Evolutionary conservation across 179 eudicot genomes (phyloP).

Genomic region (Carnegiea gigantea): DNA sequence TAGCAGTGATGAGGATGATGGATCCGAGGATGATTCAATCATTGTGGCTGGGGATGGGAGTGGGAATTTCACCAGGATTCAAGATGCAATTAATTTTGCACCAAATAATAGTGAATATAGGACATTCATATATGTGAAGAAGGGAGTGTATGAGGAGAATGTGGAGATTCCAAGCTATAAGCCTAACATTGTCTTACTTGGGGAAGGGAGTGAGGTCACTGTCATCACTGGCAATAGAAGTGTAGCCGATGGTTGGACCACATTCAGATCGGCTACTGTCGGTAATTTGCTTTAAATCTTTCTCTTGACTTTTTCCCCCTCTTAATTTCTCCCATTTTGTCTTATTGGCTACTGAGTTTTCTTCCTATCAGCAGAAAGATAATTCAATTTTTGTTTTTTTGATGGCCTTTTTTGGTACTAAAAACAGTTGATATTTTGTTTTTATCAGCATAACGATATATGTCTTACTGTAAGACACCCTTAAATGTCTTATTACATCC

Average conservation of each 20-base stretch:
- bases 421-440: too few species aligned
- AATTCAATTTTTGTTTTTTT: too few species aligned
- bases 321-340: neutral
- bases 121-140: conserved; percentile 54
- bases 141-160: conserved; percentile 75
- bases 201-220: conserved; percentile 76
- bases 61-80: conserved; percentile 71
- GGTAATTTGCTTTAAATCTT: conserved; percentile 34
- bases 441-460: too few species aligned
- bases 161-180: conserved; percentile 79
- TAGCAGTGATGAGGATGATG: neutral
- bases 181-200: conserved; percentile 70
- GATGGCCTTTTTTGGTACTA: too few species aligned
- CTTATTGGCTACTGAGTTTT: too few species aligned
- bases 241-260: conserved; percentile 85
- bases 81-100: conserved; percentile 67
- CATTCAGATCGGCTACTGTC: conserved; percentile 88
- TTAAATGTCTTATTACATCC: too few species aligned
- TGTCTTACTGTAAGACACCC: too few species aligned
- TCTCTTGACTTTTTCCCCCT: neutral
- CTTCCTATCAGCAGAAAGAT: too few species aligned
- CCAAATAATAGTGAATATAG: conserved; percentile 75
- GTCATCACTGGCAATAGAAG: conserved; percentile 65
- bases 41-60: conserved; percentile 80
- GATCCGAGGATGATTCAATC: conserved; percentile 4